phyloP scores from a whole-genome alignment of 306 rosid genomes.

The Medicago truncatula region MtrunA17r5.0-ANR NC_053049.1:24676501-24677000 shows the following conservation, averaged over 20 bases:
- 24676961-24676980: slow-evolving; percentile 97
- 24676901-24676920: slow-evolving; percentile 99
- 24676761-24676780: slow-evolving; percentile 97
- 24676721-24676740: slow-evolving; percentile 99
- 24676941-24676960: slow-evolving; percentile 97
- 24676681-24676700: slow-evolving; percentile 95
- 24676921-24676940: slow-evolving; percentile 98
- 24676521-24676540: slow-evolving; percentile 93
- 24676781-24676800: slow-evolving; percentile 93
- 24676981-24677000: slow-evolving; percentile 92
- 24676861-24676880: slow-evolving; percentile 99
- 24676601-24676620: slow-evolving; percentile 80
- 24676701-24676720: slow-evolving; percentile 89
- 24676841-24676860: slow-evolving; percentile 98
- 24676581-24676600: slow-evolving; percentile 89
- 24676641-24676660: slow-evolving; percentile 97
- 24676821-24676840: slow-evolving; percentile 89
- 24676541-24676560: slow-evolving; percentile 82
- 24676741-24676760: slow-evolving; percentile 99
- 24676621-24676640: slow-evolving; percentile 90
- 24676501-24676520: slow-evolving; percentile 96
- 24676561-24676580: slow-evolving; percentile 98
- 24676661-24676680: slow-evolving; percentile 95
- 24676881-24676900: slow-evolving; percentile 95
- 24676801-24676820: slow-evolving; percentile 96